Base-by-base conservation (phyloP, 2,329 filamentous ascomycete species). In the Colletotrichum scovillei region DNA sequence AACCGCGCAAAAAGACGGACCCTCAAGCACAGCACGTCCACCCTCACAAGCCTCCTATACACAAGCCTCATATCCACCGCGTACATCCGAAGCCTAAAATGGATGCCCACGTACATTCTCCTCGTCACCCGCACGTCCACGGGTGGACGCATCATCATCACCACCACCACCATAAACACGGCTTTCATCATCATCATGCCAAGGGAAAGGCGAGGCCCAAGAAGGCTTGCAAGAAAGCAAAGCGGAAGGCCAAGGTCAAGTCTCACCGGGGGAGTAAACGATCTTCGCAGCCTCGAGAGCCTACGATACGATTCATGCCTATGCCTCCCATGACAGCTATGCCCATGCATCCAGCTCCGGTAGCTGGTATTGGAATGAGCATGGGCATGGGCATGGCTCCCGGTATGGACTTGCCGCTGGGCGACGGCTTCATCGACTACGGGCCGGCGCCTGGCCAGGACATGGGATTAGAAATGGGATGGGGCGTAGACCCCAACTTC, bases 341-440 rank as follows among this genome's bases (percentile, higher is more conserved):
- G 60, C 67, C 71, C 3, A 57, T 67, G 6, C 7, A 42, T 19
- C 67, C 72, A 14, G 57, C 68, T 9, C 62, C 63, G 30, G 68
- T 28, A 8, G 63, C 53, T 19, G 68, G 62, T 2, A 52, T 73
- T 24, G 56, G 67, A 1, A 60, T 67, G 42, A 3, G 26, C 3
- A 26, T 67, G 38, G 65, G 66, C 1, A 46, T 69, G n/a, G 68
- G 68, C 1, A 11, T 70, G 4, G 66, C 30, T 3, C 35, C 38
- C 8, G 67, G 60, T 12, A 46, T 46, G 26, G 57, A 28, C 6
- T 35, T 63, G 56, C 57, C 65, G 12, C 11, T 49, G 9, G 69
- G 32, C 9, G 58, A 67, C 57, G 75, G 53, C 28, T 69, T 76
- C 66, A 46, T 77, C 60, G 49, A 72, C 52, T 62, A 70, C 30